Conservation (phyloP, 768 basidiomycete genomes). For the Jaapia argillacea region DNA sequence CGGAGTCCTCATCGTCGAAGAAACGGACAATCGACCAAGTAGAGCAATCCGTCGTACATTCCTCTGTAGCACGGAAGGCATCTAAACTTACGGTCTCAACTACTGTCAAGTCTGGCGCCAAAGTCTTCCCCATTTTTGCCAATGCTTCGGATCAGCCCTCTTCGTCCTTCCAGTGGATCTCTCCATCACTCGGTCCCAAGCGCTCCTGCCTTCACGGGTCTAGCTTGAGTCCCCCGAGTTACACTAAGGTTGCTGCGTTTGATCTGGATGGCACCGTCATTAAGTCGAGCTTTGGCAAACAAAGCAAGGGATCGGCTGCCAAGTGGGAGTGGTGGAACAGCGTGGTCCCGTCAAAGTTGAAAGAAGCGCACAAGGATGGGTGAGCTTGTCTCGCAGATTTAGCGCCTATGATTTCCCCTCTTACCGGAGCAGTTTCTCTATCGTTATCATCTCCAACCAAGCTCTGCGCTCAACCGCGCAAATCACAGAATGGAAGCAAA, state of each 20-base stretch:
- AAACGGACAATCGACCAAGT: no score
- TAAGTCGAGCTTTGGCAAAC: slow-evolving; percentile 20
- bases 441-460: slow-evolving; percentile 83
- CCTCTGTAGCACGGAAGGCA: no score
- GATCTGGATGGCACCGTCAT: slow-evolving; percentile 89
- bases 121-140: slow-evolving; percentile 21
- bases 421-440: slow-evolving; percentile 37
- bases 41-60: no score
- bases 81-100: no score
- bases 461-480: slow-evolving; percentile 31
- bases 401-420: neutral
- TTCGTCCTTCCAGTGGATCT: slow-evolving; percentile 20
- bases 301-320: slow-evolving; percentile 5
- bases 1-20: no score
- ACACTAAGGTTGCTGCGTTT: slow-evolving; percentile 62
- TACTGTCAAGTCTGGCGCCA: no score
- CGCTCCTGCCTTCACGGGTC: slow-evolving; percentile 27
- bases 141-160: slow-evolving; percentile 6
- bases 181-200: slow-evolving; percentile 19
- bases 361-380: slow-evolving; percentile 50
- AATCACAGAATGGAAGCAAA: slow-evolving; percentile 64
- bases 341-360: slow-evolving; percentile 51
- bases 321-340: slow-evolving; percentile 77
- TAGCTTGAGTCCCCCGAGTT: slow-evolving; percentile 28
- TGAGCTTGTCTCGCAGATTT: slow-evolving; percentile 17